These are phyloP conservation scores for Arctium lappa DNA, from an alignment of 129 eudicot genomes.

Conservation along the genomic window DNA sequence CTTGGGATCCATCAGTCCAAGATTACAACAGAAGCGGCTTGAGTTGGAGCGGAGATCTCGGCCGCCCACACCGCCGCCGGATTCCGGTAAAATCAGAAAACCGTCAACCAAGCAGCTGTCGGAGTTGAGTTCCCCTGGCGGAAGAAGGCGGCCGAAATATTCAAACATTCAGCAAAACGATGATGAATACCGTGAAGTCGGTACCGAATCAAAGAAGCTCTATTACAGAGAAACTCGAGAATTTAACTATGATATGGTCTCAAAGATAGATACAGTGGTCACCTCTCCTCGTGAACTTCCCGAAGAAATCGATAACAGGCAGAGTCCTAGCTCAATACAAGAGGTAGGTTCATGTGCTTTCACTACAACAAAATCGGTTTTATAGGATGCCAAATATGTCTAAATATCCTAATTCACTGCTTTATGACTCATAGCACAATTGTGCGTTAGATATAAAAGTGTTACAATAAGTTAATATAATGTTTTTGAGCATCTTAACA, in stretches of 20 bases:
- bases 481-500: not conserved
- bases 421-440: no score
- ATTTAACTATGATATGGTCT: slow-evolving; percentile 9
- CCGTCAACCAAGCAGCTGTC: slow-evolving; percentile 45
- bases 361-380: not conserved
- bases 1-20: slow-evolving; percentile 67
- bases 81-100: slow-evolving; percentile 52
- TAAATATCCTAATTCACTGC: not conserved
- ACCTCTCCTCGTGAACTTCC: slow-evolving; percentile 23
- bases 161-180: slow-evolving; percentile 39
- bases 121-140: slow-evolving; percentile 87
- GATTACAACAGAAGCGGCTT: slow-evolving; percentile 64
- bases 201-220: slow-evolving; percentile 38
- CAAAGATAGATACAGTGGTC: slow-evolving; percentile 18
- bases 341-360: slow-evolving; percentile 37
- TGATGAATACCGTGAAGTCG: slow-evolving; percentile 43
- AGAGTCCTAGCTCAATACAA: slow-evolving; percentile 36
- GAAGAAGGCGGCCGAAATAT: slow-evolving; percentile 61
- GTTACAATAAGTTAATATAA: no score
- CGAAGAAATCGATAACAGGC: slow-evolving; percentile 19
- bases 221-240: slow-evolving; percentile 35
- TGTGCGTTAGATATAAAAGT: not conserved
- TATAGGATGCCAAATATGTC: not conserved
- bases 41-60: slow-evolving; percentile 74
- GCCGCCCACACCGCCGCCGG: slow-evolving; percentile 73